These are phyloP conservation scores for Aspergillus cavernicola DNA, from an alignment of 495 filamentous ascomycete species.

Conservation along the genomic window DNA sequence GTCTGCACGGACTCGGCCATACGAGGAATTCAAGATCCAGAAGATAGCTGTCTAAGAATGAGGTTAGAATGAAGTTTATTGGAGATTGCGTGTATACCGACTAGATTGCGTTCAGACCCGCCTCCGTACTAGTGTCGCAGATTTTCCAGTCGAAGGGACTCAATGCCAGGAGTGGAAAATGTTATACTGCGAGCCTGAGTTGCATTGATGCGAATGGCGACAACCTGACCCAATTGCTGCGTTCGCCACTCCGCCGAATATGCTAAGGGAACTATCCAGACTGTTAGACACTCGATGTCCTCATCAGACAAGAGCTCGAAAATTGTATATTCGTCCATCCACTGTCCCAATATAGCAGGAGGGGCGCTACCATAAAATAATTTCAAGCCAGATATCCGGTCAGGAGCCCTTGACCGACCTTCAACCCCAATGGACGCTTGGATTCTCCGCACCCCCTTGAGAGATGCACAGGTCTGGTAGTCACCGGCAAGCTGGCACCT, in stretches of 20 bases:
- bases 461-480: constrained; percentile 19
- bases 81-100: no score
- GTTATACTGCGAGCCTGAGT: constrained; percentile 10
- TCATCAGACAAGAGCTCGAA: constrained; percentile 14
- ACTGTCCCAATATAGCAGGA: constrained; percentile 14
- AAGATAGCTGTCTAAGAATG: constrained; percentile 16
- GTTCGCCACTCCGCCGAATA: background rate
- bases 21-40: constrained; percentile 7
- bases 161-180: background rate
- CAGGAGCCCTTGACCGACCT: constrained; percentile 9
- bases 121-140: constrained; percentile 6
- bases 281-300: constrained; percentile 6
- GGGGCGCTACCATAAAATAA: constrained; percentile 11
- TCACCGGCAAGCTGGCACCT: background rate
- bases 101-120: no score
- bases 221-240: constrained; percentile 1
- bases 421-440: constrained; percentile 12
- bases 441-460: constrained; percentile 17
- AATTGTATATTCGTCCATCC: constrained; percentile 12
- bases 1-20: constrained; percentile 9
- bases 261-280: constrained; percentile 8
- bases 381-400: constrained; percentile 18
- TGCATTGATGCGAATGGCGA: constrained; percentile 13
- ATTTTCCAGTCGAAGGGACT: background rate
- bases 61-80: no score